Percentiles rank a stretch among this genome's conserved stretches.
These are phyloP conservation scores for Aureobasidium sp. DNA, from an alignment of 2,329 filamentous ascomycete species.

Conservation along the genomic window DNA sequence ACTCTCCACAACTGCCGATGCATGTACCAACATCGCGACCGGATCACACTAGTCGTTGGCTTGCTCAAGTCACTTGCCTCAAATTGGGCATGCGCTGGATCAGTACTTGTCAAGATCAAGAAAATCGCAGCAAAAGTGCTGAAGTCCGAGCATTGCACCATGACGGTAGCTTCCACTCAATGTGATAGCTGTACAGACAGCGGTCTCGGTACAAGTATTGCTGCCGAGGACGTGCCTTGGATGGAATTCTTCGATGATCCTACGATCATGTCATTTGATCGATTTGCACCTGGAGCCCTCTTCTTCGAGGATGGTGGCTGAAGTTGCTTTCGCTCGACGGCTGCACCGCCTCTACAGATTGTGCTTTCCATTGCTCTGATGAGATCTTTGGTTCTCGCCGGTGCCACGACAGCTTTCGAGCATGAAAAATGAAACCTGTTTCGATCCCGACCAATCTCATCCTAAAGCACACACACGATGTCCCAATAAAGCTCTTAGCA, in stretches of 20 bases:
- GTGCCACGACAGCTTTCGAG: too few relatives aligned
- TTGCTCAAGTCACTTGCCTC: constrained; percentile 58
- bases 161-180: neutral
- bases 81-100: constrained; percentile 64
- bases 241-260: constrained; percentile 5
- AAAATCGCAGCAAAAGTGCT: constrained; percentile 47
- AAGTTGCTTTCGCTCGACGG: neutral
- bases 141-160: neutral
- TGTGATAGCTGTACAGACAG: constrained; percentile 7
- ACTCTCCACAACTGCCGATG: constrained; percentile 43
- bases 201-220: neutral
- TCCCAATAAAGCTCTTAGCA: too few relatives aligned
- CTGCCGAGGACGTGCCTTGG: neutral
- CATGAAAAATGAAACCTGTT: too few relatives aligned
- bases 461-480: too few relatives aligned
- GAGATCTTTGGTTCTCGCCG: neutral
- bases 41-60: constrained; percentile 67
- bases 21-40: constrained; percentile 60
- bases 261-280: neutral
- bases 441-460: too few relatives aligned
- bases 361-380: too few relatives aligned
- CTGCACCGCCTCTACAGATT: too few relatives aligned
- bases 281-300: neutral
- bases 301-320: neutral
- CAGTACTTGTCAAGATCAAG: constrained; percentile 64